phyloP scores from a whole-genome alignment of 2,329 filamentous ascomycete species.

The Botryotinia calthae region DNA sequence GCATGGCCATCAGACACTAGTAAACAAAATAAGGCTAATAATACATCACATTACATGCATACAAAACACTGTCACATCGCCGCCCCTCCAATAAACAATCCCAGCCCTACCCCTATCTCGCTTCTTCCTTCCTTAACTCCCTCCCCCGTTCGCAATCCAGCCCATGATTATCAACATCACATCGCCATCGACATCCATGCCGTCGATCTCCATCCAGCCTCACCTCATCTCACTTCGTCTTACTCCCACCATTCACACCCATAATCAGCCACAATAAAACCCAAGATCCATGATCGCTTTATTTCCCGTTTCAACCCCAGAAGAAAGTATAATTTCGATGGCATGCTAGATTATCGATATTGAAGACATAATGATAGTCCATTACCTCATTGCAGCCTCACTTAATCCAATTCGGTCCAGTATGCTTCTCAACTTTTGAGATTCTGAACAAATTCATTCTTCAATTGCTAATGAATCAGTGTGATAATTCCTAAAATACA shows the following conservation, averaged over 20 bases:
- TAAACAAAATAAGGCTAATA: neutral
- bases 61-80: neutral
- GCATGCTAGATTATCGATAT: neutral
- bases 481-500: too few relatives aligned
- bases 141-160: neutral
- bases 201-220: neutral
- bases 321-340: neutral
- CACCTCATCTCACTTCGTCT: neutral
- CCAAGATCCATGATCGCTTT: neutral
- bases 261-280: neutral
- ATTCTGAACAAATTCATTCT: too few relatives aligned
- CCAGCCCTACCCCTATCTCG: neutral
- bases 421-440: too few relatives aligned
- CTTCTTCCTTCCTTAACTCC: neutral
- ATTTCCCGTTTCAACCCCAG: neutral
- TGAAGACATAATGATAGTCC: neutral
- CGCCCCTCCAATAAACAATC: neutral
- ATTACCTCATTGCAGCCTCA: neutral
- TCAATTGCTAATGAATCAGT: too few relatives aligned
- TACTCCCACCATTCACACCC: neutral
- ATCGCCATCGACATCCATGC: neutral
- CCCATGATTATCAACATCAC: neutral
- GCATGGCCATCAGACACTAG: neutral
- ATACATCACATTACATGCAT: neutral
- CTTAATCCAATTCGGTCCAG: neutral